Conservation (phyloP, 805 yeast genomes). For the Lipomyces yamanashiensis region DNA sequence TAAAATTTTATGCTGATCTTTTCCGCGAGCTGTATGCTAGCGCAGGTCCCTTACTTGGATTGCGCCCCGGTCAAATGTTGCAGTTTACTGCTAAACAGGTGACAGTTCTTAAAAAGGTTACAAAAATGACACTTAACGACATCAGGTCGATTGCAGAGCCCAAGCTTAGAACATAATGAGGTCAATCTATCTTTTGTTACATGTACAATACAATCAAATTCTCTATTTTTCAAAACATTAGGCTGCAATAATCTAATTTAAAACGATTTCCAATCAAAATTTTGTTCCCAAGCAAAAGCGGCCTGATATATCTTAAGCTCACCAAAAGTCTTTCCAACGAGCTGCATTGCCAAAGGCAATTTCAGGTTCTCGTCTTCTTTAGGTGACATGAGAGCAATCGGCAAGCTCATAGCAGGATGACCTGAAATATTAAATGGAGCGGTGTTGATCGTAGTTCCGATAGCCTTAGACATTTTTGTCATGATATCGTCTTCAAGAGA, state of each 20-base stretch:
- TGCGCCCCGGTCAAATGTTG: not conserved
- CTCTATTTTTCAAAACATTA: not conserved
- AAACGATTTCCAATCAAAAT: conserved; percentile 40
- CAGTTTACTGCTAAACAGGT: not conserved
- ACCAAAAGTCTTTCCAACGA: conserved; percentile 46
- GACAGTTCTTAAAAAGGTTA: not conserved
- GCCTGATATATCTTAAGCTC: conserved; percentile 45
- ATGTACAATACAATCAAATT: not conserved
- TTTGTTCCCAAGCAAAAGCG: conserved; percentile 48
- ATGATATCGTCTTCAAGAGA: conserved; percentile 23
- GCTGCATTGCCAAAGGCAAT: conserved; percentile 49
- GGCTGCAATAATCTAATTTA: not conserved
- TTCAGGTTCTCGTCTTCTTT: conserved; percentile 44
- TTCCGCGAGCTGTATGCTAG: not conserved
- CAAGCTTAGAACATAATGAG: not conserved
- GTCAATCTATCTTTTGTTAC: not conserved
- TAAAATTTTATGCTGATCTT: not conserved
- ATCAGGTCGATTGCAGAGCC: not conserved
- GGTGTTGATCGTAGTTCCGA: conserved; percentile 48
- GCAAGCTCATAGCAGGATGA: conserved; percentile 48
- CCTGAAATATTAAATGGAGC: conserved; percentile 48
- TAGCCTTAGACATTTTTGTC: conserved; percentile 32
- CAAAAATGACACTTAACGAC: not conserved
- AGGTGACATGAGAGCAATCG: conserved; percentile 44
- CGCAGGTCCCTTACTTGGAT: conserved; percentile 5